Percentiles rank a stretch among this genome's conserved stretches.
Evolutionary conservation across 2,329 filamentous ascomycete genomes (phyloP).

Genomic region (Teratosphaeria destructans): DNA sequence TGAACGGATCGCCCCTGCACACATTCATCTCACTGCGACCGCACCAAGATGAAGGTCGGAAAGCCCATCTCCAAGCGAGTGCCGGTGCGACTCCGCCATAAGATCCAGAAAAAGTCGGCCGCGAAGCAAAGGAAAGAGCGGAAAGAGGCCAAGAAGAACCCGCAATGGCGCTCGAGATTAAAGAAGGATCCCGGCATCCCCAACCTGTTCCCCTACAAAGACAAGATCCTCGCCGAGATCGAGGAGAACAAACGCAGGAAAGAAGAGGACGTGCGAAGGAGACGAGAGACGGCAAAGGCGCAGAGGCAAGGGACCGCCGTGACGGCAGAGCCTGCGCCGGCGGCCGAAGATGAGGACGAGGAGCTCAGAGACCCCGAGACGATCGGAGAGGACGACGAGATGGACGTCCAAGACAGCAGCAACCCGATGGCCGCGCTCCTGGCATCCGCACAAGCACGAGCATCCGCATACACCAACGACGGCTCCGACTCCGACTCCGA

Average conservation of each 20-base stretch:
- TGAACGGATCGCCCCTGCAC: neutral
- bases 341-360: conserved; percentile 39
- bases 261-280: conserved; percentile 63
- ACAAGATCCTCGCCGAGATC: conserved; percentile 86
- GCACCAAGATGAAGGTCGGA: conserved; percentile 22
- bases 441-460: conserved; percentile 70
- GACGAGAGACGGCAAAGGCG: conserved; percentile 56
- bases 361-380: conserved; percentile 35
- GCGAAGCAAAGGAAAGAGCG: conserved; percentile 84
- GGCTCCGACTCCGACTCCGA: conserved; percentile 45
- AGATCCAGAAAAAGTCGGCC: conserved; percentile 85
- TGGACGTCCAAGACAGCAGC: conserved; percentile 54
- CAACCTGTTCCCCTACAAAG: conserved; percentile 96
- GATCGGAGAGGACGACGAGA: conserved; percentile 39
- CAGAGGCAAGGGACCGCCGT: conserved; percentile 28
- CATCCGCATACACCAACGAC: conserved; percentile 54
- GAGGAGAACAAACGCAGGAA: conserved; percentile 77
- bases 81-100: conserved; percentile 80
- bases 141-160: conserved; percentile 90
- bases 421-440: conserved; percentile 91
- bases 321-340: conserved; percentile 27
- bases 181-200: conserved; percentile 99
- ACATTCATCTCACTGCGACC: neutral
- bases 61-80: conserved; percentile 89
- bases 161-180: conserved; percentile 85